phyloP scores from a whole-genome alignment of 2,329 filamentous ascomycete genomes.

The Trichoderma harzianum region DNA sequence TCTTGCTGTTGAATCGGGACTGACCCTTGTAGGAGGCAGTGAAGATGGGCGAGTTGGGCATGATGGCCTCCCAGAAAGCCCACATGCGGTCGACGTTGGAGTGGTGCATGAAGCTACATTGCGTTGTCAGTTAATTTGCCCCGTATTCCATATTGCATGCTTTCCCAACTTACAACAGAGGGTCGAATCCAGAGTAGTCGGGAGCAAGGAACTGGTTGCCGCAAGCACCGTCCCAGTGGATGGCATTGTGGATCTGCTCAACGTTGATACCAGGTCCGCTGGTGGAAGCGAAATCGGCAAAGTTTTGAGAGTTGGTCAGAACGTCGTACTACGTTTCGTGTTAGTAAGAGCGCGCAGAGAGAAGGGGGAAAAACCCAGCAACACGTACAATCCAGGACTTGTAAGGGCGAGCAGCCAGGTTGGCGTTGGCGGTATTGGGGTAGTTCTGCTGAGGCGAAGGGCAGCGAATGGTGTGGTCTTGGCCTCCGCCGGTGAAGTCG shows the following conservation, averaged over 20 bases:
- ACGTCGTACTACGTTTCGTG: constrained; percentile 38
- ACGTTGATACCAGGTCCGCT: constrained; percentile 38
- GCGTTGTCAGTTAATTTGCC: neutral
- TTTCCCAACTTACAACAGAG: constrained; percentile 38
- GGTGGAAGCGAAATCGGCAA: constrained; percentile 35
- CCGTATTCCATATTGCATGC: neutral
- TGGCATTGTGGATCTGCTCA: constrained; percentile 42
- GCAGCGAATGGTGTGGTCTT: constrained; percentile 41
- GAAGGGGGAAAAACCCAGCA: neutral
- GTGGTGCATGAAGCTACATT: constrained; percentile 35
- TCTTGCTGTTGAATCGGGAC: constrained; percentile 40
- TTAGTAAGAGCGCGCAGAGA: constrained; percentile 13
- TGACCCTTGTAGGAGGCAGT: constrained; percentile 32
- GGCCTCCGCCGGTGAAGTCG: constrained; percentile 27
- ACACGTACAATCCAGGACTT: constrained; percentile 40
- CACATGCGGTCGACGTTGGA: constrained; percentile 63
- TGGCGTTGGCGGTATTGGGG: constrained; percentile 37
- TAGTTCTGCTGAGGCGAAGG: constrained; percentile 35
- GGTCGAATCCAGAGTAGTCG: constrained; percentile 44
- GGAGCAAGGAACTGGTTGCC: constrained; percentile 41
- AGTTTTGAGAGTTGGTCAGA: constrained; percentile 37
- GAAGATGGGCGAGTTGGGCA: constrained; percentile 36
- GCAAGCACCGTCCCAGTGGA: constrained; percentile 42
- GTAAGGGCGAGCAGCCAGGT: constrained; percentile 34
- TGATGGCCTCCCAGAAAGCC: constrained; percentile 50